Evolutionary conservation across 495 filamentous ascomycete genomes (phyloP), one percentile per base, ranked within the genome.

Genomic region (Xylaria scruposa): DNA sequence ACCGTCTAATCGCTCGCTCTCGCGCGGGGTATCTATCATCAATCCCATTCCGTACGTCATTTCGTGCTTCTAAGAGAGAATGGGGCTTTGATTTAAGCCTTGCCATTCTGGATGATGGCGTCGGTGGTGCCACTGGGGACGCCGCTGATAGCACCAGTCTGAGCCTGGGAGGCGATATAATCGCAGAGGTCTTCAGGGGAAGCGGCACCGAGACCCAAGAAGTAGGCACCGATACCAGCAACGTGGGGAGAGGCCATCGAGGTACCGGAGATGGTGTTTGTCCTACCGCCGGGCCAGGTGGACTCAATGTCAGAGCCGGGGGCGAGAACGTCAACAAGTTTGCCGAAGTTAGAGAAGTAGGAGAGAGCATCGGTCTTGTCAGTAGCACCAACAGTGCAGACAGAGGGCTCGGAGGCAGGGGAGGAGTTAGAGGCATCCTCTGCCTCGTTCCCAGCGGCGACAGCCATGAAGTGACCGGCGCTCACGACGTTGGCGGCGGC

Each of bases 231-330:
- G 38, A 87, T 78, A 70, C 89, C 89, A 17, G 82, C 84, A 76
- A 90, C 81, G 62, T 91, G 89, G 29, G 88, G 89, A 19, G 84
- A 83, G 31, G 88, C 85, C 84, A 86, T 87, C 1, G 82, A 84
- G 21, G 89, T 91, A 44, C 88, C 89, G 19, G 85, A 88, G 74
- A 90, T 87, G 68, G 84, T 83, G 79, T 88, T 85, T 19, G 79
- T 81, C 61, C 73, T 75, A 53, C 82, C 83, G 58, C 82, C 84
- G 54, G 83, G 84, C 84, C 81, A 88, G 58, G 85, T 81, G n/a
- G 83, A 85, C 47, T 83, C 79, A 71, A 90, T 87, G 67, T 77
- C 72, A 19, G 80, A 70, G 29, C 88, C 88, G 6, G 88, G 88
- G 47, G 87, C 88, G 68, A 88, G 87, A 73, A 90, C 70, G 74